phyloP scores from a whole-genome alignment of 2,329 filamentous ascomycete species.

The Sporothrix brunneoviolacea region DNA sequence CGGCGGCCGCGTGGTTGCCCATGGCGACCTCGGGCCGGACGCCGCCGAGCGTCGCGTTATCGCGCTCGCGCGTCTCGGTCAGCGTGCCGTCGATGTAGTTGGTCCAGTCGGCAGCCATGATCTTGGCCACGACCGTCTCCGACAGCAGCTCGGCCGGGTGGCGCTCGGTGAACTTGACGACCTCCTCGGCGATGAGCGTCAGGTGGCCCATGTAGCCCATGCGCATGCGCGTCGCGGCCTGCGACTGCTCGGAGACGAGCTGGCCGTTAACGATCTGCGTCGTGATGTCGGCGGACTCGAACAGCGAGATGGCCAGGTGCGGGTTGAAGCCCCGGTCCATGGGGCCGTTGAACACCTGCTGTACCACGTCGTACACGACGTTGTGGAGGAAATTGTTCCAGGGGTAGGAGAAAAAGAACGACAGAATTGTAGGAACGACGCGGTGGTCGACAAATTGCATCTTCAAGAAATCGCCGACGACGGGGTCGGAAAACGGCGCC shows the following conservation, averaged over 20 bases:
- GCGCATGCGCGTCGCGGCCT: slow-evolving; percentile 76
- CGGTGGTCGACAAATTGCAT: slow-evolving; percentile 92
- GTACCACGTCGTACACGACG: slow-evolving; percentile 96
- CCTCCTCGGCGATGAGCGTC: slow-evolving; percentile 94
- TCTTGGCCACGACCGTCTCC: slow-evolving; percentile 74
- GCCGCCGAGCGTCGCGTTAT: slow-evolving; percentile 96
- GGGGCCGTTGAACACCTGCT: slow-evolving; percentile 97
- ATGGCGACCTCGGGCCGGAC: slow-evolving; percentile 87
- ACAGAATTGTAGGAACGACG: slow-evolving; percentile 91
- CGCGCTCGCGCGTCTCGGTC: slow-evolving; percentile 86
- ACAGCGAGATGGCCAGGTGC: slow-evolving; percentile 82
- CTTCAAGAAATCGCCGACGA: slow-evolving; percentile 92
- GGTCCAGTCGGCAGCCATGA: slow-evolving; percentile 86
- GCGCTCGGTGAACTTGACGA: slow-evolving; percentile 95
- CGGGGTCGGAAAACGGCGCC: slow-evolving; percentile 44
- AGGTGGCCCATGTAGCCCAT: slow-evolving; percentile 98
- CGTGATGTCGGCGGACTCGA: slow-evolving; percentile 83
- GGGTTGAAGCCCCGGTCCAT: slow-evolving; percentile 96
- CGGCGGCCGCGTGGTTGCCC: slow-evolving; percentile 59
- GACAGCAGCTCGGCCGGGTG: slow-evolving; percentile 85
- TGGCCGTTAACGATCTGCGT: slow-evolving; percentile 90
- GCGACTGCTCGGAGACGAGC: slow-evolving; percentile 75
- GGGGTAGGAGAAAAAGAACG: slow-evolving; percentile 96
- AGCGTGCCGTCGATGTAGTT: slow-evolving; percentile 90
- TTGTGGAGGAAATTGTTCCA: slow-evolving; percentile 99